phyloP scores from a whole-genome alignment of 192 early-diverging fungal genomes.

The Funneliformis mosseae region DNA sequence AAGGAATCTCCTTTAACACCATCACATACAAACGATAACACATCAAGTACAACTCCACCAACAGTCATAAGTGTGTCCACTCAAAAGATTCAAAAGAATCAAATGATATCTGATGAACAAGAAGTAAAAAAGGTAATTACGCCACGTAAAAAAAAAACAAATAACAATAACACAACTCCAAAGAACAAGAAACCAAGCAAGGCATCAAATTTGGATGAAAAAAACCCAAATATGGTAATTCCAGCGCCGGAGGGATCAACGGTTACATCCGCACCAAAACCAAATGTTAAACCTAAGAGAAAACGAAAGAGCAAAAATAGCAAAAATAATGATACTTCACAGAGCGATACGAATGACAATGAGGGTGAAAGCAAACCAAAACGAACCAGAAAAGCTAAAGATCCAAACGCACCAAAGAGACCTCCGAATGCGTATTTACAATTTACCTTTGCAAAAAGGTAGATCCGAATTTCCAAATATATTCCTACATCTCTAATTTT shows the following conservation, averaged over 20 bases:
- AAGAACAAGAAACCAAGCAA: not conserved
- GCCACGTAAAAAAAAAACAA: conserved; percentile 4
- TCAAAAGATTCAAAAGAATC: conserved; percentile 16
- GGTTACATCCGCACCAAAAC: not conserved
- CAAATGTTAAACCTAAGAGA: not conserved
- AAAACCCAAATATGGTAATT: not conserved
- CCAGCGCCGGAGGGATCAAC: not conserved
- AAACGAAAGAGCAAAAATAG: conserved; percentile 8
- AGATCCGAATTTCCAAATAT: conserved; percentile 1
- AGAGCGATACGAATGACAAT: not conserved
- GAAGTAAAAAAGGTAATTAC: conserved; percentile 13
- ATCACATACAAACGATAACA: not conserved
- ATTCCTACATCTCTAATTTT: not conserved
- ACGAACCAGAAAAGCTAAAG: conserved; percentile 34
- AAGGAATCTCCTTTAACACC: not conserved
- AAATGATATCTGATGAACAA: conserved; percentile 4
- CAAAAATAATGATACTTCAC: conserved; percentile 12
- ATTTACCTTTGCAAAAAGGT: conserved; percentile 45
- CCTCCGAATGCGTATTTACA: conserved; percentile 46
- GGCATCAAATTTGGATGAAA: not conserved
- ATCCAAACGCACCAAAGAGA: conserved; percentile 48
- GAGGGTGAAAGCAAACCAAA: conserved; percentile 12
- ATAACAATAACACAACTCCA: not conserved
- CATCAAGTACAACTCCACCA: not conserved
- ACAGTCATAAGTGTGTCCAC: not conserved